A percentile compares a stretch with the other conserved stretches of the same genome.
Evolutionary conservation across 306 rosid species (phyloP).

Genomic region (Fragaria vesca): DNA sequence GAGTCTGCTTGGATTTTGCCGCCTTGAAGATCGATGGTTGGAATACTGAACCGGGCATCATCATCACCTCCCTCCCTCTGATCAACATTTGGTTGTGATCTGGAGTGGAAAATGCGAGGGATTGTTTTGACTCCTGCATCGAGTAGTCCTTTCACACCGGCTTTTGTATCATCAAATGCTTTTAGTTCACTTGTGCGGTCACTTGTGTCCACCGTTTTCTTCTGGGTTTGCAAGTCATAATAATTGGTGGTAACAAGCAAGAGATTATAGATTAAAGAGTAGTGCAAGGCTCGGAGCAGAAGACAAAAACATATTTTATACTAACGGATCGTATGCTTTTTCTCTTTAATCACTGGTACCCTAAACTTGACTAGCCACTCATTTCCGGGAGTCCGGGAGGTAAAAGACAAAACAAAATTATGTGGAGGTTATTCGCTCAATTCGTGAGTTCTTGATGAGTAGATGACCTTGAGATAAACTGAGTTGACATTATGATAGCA

Average conservation of each 20-base stretch:
- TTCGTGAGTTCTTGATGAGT: no score
- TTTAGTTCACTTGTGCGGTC: slow-evolving; percentile 22
- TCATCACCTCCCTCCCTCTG: background rate
- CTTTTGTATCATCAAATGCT: slow-evolving; percentile 52
- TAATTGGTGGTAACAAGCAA: background rate
- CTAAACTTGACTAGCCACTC: no score
- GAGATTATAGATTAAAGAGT: no score
- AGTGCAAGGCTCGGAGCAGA: no score
- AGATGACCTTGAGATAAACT: no score
- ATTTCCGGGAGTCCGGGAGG: no score
- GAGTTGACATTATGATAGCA: no score
- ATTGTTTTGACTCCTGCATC: slow-evolving; percentile 43
- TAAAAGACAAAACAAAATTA: no score
- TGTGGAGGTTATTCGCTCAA: no score
- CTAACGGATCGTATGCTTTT: no score
- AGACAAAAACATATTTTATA: no score
- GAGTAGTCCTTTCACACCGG: slow-evolving; percentile 52
- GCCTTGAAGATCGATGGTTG: slow-evolving; percentile 42
- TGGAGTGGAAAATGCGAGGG: slow-evolving; percentile 30
- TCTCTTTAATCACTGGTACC: no score
- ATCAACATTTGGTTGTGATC: background rate
- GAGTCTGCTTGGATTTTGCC: background rate
- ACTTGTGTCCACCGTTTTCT: background rate
- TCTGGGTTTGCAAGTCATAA: background rate
- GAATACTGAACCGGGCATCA: slow-evolving; percentile 22